phyloP scores from a whole-genome alignment of 2,329 filamentous ascomycete species.

The Pyricularia sp. region DNA sequence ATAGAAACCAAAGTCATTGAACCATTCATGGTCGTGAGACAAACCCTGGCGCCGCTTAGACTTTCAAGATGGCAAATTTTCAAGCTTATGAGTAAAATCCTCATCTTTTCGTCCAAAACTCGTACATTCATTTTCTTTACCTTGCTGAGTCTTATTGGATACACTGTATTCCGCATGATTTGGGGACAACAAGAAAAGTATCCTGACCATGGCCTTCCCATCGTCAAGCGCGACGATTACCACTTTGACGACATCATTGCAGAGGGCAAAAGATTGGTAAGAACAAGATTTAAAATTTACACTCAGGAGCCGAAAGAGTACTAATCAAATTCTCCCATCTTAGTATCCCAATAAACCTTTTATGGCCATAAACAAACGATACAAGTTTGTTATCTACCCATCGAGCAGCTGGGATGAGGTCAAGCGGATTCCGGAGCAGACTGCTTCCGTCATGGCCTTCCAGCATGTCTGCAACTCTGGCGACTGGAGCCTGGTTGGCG shows the following conservation, averaged over 20 bases:
- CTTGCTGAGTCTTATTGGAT: background rate
- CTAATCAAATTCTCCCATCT: background rate
- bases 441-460: background rate
- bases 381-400: background rate
- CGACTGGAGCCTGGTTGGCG: background rate
- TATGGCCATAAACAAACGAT: background rate
- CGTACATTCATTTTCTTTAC: background rate
- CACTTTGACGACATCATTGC: background rate
- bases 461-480: conserved; percentile 1
- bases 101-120: background rate
- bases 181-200: background rate
- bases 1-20: background rate
- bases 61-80: background rate
- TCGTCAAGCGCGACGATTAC: background rate
- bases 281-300: background rate
- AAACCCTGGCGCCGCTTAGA: background rate
- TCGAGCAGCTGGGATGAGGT: background rate
- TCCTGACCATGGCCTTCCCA: background rate
- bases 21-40: background rate
- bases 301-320: background rate
- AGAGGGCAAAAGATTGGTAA: background rate
- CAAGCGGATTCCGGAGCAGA: background rate
- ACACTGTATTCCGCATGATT: background rate
- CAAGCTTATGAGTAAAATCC: background rate
- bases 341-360: background rate